Evolutionary conservation across 805 yeast genomes (phyloP), one percentile per base, ranked within the genome.

Genomic region (Myxozyma lipomycoides): DNA sequence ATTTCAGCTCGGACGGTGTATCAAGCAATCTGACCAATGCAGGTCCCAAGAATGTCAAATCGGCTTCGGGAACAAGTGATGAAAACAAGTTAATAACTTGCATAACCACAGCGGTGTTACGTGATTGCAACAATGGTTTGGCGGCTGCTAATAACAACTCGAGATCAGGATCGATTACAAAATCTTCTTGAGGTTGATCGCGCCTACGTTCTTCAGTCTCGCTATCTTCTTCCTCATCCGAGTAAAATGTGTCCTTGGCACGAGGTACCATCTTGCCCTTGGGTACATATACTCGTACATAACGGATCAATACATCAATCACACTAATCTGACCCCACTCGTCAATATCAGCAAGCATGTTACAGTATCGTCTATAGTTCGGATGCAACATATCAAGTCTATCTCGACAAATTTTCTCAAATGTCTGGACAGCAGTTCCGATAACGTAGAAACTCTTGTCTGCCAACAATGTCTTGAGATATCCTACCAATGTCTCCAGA

Each of bases 371-470:
- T 26, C 85, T 75, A 63, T 76, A 85, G 59, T 81, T 79, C 2
- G 83, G 79, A 64, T 93, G 98, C 1, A 91, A 66, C 30, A 85
- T 66, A 2, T 78, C 84, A 66, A 84, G 75, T 39, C 76, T 73
- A 28, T 78, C 77, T 0, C 81, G 78, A 46, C 78, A 78, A 19
- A 83, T 68, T 41, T 74, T 72, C 48, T 73, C 72, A 55, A 77
- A 78, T 0, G 85, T 72, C 19, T 78, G 70, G 15, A 93, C 63
- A 0, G 95, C 82, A 0, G 86, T 67, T 3, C 86, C 82, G 15
- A 88, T 75, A 1, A 93, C 98, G 23, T 69, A 67, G 0, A 81
- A 70, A 48, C 82, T 83, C 10, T 74, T 66, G 63, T 90, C 96
- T n/a, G 75, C 70, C 42, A 93, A 66, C 17, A 90, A 68, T 39